Evolutionary conservation across 2,329 filamentous ascomycete species (phyloP).

Genomic region (Calonectria pteridis): DNA sequence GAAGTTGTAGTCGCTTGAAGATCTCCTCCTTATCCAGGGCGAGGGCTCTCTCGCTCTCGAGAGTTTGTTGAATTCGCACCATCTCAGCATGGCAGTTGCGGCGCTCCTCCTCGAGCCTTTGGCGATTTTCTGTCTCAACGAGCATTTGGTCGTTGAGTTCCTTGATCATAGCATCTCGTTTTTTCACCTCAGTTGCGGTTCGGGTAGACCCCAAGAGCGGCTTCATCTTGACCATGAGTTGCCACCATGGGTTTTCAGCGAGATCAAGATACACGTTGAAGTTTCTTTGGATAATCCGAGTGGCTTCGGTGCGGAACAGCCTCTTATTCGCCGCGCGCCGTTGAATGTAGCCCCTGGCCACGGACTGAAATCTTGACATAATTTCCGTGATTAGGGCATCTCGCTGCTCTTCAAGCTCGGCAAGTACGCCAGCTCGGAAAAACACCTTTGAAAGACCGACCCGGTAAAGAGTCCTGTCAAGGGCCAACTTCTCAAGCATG

Average conservation of each 20-base stretch:
- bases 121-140: conserved; percentile 78
- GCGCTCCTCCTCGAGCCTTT: conserved; percentile 90
- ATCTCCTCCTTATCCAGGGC: conserved; percentile 99
- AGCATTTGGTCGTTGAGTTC: conserved; percentile 87
- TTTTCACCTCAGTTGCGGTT: conserved; percentile 93
- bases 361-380: conserved; percentile 91
- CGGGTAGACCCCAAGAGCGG: conserved; percentile 92
- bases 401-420: conserved; percentile 95
- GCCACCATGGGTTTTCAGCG: conserved; percentile 97
- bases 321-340: conserved; percentile 91
- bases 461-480: conserved; percentile 89
- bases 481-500: conserved; percentile 88
- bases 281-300: conserved; percentile 93
- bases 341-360: conserved; percentile 90
- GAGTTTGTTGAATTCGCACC: conserved; percentile 88
- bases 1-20: conserved; percentile 92
- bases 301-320: conserved; percentile 93
- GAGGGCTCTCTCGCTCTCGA: conserved; percentile 95
- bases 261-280: conserved; percentile 93
- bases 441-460: conserved; percentile 98
- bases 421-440: conserved; percentile 94
- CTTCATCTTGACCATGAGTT: conserved; percentile 93
- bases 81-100: conserved; percentile 89
- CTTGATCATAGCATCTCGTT: conserved; percentile 92
- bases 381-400: conserved; percentile 94